Evolutionary conservation across 2,329 filamentous ascomycete genomes (phyloP), one percentile per base, ranked within the genome.

Genomic region (Sclerotinia glacialis): DNA sequence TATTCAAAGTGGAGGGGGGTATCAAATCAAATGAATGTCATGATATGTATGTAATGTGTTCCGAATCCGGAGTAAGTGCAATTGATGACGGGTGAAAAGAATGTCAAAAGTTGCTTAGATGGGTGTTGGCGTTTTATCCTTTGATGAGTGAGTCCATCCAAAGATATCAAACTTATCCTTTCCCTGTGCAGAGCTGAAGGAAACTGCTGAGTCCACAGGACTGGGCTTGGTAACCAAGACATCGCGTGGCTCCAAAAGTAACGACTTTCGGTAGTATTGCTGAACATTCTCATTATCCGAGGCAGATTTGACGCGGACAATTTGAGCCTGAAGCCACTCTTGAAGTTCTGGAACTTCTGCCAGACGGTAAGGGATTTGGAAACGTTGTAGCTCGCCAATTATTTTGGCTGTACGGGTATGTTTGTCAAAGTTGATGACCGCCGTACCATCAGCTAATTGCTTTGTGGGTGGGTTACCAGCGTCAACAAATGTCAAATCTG

Each of bases 371-470:
- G 93, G 92, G 26, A 97, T 91, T 78, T 99, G 95, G 81, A 98
- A 98, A 23, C 93, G 89, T 77, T 99, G 95, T 9, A 99, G 85
- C 73, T 98, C 94, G 70, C 92, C 91, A 73, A 99, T 96, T 75
- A 98, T 96, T 79, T 93, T 95, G 55, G 94, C 93, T 3, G 93
- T 98, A 72, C 93, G 92, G 73, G 88, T 90, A 77, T 98, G 93
- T 80, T 98, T 98, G 82, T 98, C 94, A 74, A 97, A 98, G 79
- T 99, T 99, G 83, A 99, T 92, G 42, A 98, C 91, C 0, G 88
- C 87, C 73, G 92, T 84, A 34, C 87, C 85, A n/a, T 90, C 82
- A 0, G 86, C 86, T 26, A 96, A 85, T 73, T 89, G 89, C 74
- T 94, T 92, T 2, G 89, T 93, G 6, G 92, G 86, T 44, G 91